These are phyloP conservation scores for Blastomyces parvus DNA, from an alignment of 2,329 filamentous ascomycete species.

Conservation along the genomic window DNA sequence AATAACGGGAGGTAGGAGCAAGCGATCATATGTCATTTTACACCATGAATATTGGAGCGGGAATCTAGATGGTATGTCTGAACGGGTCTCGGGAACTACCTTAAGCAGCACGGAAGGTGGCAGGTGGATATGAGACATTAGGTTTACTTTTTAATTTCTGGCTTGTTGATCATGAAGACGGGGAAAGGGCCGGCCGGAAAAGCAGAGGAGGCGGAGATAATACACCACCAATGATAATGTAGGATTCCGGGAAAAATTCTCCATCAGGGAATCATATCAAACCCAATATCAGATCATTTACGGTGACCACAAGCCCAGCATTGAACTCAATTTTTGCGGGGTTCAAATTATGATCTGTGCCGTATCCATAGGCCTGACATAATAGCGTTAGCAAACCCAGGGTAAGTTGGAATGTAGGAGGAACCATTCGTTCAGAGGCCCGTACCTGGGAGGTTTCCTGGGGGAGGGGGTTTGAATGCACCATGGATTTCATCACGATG, in stretches of 20 bases:
- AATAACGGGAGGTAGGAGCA: neutral
- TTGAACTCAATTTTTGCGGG: constrained; percentile 2
- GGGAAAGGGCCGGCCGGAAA: neutral
- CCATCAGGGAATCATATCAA: neutral
- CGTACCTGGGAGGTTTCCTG: neutral
- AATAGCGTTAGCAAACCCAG: neutral
- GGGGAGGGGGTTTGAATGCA: neutral
- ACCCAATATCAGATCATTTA: neutral
- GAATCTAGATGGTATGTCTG: neutral
- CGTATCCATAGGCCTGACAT: neutral
- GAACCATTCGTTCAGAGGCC: neutral
- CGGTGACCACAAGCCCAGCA: constrained; percentile 5
- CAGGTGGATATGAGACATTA: neutral
- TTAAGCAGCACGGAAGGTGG: neutral
- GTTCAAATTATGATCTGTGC: constrained; percentile 2
- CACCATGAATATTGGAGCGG: neutral
- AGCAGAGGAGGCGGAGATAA: neutral
- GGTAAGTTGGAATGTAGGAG: neutral
- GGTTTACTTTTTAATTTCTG: neutral
- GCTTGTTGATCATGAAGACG: neutral
- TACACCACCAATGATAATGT: neutral
- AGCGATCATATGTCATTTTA: neutral
- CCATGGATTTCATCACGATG: neutral
- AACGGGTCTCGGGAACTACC: constrained; percentile 2
- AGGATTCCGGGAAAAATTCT: neutral